These are phyloP conservation scores for Populus trichocarpa DNA, from an alignment of 441 rosid species.

Conservation along the genomic window DNA sequence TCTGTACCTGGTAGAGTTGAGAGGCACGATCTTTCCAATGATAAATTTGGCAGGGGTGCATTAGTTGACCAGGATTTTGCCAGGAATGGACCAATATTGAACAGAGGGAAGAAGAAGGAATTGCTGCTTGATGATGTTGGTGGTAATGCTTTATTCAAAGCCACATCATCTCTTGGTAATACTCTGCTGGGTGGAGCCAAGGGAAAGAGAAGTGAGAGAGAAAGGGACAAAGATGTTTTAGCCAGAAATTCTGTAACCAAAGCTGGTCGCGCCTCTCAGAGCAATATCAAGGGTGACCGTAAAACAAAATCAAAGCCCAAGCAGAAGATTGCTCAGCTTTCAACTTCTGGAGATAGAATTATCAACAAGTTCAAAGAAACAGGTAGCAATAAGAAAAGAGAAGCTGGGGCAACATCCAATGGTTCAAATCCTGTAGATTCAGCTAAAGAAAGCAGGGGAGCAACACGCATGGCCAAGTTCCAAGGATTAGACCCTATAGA, in stretches of 20 bases:
- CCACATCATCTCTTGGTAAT: slow-evolving; percentile 33
- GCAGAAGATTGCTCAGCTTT: slow-evolving; percentile 46
- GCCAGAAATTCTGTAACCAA: slow-evolving; percentile 26
- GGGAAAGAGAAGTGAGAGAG: slow-evolving; percentile 71
- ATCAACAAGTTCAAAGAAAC: slow-evolving; percentile 25
- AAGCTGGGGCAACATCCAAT: slow-evolving; percentile 17
- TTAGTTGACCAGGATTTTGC: slow-evolving; percentile 32
- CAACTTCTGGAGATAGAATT: slow-evolving; percentile 39
- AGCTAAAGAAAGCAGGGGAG: slow-evolving; percentile 26
- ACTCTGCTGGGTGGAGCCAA: slow-evolving; percentile 36
- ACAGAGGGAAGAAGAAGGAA: slow-evolving; percentile 54
- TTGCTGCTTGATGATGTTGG: slow-evolving; percentile 51
- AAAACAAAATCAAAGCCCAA: slow-evolving; percentile 55
- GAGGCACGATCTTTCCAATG: slow-evolving; percentile 18
- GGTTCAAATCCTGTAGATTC: slow-evolving; percentile 16
- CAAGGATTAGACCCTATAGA: slow-evolving; percentile 43
- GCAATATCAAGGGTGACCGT: slow-evolving; percentile 38
- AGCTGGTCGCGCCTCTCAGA: slow-evolving; percentile 20
- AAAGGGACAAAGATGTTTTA: slow-evolving; percentile 34
- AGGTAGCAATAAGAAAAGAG: slow-evolving; percentile 28
- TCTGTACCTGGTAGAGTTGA: slow-evolving; percentile 22
- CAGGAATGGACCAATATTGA: slow-evolving; percentile 37
- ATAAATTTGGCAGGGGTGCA: slow-evolving; percentile 23
- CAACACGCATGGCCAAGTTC: slow-evolving; percentile 25
- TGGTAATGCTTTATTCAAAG: slow-evolving; percentile 37